phyloP scores from a whole-genome alignment of 108 stramenopile genomes.

The Skeletonema potamos region DNA sequence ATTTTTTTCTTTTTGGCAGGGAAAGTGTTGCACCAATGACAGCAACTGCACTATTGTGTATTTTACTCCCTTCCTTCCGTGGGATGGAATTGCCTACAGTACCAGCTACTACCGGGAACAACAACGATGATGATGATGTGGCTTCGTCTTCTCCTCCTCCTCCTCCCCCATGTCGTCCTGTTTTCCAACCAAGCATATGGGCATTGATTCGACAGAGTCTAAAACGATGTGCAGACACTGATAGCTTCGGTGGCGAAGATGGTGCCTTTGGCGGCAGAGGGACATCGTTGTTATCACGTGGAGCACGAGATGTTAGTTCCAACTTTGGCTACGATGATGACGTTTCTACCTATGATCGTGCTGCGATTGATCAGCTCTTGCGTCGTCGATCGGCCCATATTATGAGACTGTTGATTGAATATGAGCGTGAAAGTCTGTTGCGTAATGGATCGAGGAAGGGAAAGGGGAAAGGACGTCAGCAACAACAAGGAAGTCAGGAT shows the following conservation, averaged over 20 bases:
- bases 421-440: constrained; percentile 7
- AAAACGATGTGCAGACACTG: constrained; percentile 41
- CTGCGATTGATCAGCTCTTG: constrained; percentile 38
- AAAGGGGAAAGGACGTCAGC: not conserved
- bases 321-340: not conserved
- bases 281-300: constrained; percentile 23
- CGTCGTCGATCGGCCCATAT: constrained; percentile 66
- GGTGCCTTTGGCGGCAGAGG: constrained; percentile 17
- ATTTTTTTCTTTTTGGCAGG: constrained; percentile 5
- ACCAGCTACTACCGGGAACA: not conserved
- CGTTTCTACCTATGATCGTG: not conserved
- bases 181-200: constrained; percentile 52
- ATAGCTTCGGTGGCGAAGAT: constrained; percentile 19
- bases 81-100: constrained; percentile 33
- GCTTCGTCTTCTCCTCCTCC: not conserved
- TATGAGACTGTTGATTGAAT: constrained; percentile 49
- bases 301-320: not conserved
- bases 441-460: constrained; percentile 2
- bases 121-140: not conserved
- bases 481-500: not conserved
- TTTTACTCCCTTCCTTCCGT: constrained; percentile 56
- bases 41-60: constrained; percentile 58
- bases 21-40: constrained; percentile 39
- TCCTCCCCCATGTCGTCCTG: constrained; percentile 20
- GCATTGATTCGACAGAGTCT: constrained; percentile 54